Evolutionary conservation across 805 yeast genomes (phyloP), one percentile per base, ranked within the genome.

Genomic region (Blastobotrys peoriensis): DNA sequence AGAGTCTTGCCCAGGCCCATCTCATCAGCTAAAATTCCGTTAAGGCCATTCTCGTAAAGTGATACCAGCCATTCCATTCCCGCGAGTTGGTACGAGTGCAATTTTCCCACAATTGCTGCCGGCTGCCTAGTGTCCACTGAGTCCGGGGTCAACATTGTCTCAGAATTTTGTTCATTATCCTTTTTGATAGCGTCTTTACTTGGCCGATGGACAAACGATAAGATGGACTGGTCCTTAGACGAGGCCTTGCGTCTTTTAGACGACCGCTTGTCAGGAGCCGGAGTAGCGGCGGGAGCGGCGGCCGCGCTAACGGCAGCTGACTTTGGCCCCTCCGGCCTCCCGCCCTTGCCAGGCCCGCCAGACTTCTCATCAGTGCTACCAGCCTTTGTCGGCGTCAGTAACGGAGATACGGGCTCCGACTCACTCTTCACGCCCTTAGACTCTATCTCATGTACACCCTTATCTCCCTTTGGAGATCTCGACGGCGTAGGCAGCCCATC

Each of bases 1-100:
- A 91, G 63, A 0, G 98, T 93, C 60, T 91, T 91, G 1, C 98
- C 98, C 20, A 91, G 68, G 0, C 98, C 98, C 98, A 91, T 91
- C 62, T 91, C 98, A 65, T 93, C 98, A 0, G 98, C 98, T 17
- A 93, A 67, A 28, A 93, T 89, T 2, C 98, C 98, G 62, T 91
- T 91, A 22, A 91, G 69, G 0, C 98, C 98, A 63, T 91, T 93
- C 59, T 89, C 95, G 61, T 84, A 93, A 20, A 91, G 65, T 0
- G 96, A 83, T 10, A 82, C 75, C 35, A 93, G 66, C 98, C 98
- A 91, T 51, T 86, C 88, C 45, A 91, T 73, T 1, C 98, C 98
- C 45, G 84, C 88, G 16, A 86, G 62, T 63, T 91, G 98, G 59
- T 93, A 88, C 22, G 80, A 83, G 57, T 87, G 86, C 71, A 91